Percentiles rank a stretch among this genome's conserved stretches.
phyloP scores from a whole-genome alignment of 805 yeast species.

The Gaillardinia entomophila region DNA sequence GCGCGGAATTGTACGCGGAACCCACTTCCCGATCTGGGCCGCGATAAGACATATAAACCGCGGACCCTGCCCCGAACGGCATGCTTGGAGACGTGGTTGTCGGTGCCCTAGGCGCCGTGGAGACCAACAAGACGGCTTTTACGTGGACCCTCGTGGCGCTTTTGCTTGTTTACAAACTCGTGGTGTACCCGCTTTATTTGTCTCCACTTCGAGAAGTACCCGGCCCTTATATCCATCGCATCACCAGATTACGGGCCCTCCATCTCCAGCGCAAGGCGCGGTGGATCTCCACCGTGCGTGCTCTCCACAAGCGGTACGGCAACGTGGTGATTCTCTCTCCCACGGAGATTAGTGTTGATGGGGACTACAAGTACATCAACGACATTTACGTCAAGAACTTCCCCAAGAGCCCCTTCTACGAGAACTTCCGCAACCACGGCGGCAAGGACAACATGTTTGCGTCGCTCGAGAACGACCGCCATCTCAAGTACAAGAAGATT shows the following conservation, averaged over 20 bases:
- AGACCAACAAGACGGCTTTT: not conserved
- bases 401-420: constrained; percentile 55
- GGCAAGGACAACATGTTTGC: constrained; percentile 52
- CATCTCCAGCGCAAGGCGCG: constrained; percentile 40
- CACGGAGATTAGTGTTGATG: constrained; percentile 52
- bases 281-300: constrained; percentile 36
- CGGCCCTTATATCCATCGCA: constrained; percentile 50
- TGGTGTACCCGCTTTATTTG: constrained; percentile 41
- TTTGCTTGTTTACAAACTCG: constrained; percentile 18
- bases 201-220: constrained; percentile 50
- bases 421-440: constrained; percentile 56
- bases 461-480: constrained; percentile 43
- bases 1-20: no score
- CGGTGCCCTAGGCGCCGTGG: no score
- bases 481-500: constrained; percentile 28
- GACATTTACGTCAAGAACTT: constrained; percentile 53
- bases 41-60: no score
- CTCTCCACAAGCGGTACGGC: constrained; percentile 52
- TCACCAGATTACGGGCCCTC: constrained; percentile 31
- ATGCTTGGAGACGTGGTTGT: no score
- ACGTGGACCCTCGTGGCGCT: not conserved
- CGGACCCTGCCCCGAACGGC: no score
- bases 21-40: no score
- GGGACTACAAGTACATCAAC: constrained; percentile 42
- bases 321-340: constrained; percentile 60